Conservation (phyloP, 2,329 filamentous ascomycete genomes). For the Endocalyx cinctus region DNA sequence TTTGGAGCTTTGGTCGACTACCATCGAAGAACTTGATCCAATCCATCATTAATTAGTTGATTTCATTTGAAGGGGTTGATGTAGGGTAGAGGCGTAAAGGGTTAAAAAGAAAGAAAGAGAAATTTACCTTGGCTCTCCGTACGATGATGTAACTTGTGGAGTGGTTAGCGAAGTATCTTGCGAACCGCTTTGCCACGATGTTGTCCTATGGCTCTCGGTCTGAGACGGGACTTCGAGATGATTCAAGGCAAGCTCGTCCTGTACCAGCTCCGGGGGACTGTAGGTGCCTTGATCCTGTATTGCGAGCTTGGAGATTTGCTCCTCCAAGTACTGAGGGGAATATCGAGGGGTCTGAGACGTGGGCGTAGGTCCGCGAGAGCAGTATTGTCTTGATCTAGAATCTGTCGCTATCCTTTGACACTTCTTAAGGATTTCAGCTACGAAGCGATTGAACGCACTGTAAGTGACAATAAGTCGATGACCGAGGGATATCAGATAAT, state of each 20-base stretch:
- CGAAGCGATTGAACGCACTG: neutral
- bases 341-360: neutral
- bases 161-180: no score
- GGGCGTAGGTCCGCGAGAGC: neutral
- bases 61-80: no score
- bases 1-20: neutral
- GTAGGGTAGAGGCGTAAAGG: neutral
- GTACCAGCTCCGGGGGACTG: neutral
- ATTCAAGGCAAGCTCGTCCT: neutral
- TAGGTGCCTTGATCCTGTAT: neutral
- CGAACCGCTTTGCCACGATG: neutral
- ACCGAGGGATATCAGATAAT: slow-evolving; percentile 3
- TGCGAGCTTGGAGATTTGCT: neutral
- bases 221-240: neutral
- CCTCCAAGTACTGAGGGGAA: neutral
- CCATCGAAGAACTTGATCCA: no score
- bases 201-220: neutral
- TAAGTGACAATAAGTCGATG: neutral
- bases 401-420: neutral
- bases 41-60: no score
- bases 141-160: no score
- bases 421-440: neutral
- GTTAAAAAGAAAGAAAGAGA: neutral
- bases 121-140: neutral
- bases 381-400: slow-evolving; percentile 1